Evolutionary conservation across 2,329 filamentous ascomycete genomes (phyloP).

Genomic region (Fusarium drepaniforme): DNA sequence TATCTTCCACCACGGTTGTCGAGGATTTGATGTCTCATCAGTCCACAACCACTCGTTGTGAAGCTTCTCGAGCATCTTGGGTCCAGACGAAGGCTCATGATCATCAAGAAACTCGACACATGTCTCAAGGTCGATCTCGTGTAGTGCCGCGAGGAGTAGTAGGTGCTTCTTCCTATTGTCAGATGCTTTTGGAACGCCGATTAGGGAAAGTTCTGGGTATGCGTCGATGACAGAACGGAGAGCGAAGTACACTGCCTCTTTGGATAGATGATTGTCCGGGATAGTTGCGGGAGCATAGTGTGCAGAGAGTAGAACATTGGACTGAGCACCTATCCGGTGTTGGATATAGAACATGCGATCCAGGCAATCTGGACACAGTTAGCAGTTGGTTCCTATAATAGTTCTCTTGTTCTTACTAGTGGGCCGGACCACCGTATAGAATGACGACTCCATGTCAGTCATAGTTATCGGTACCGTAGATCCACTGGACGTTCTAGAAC

Average conservation of each 20-base stretch:
- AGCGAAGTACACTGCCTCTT: conserved; percentile 10
- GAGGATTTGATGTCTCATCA: conserved; percentile 9
- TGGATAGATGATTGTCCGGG: background rate
- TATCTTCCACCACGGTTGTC: conserved; percentile 30
- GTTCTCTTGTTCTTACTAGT: conserved; percentile 6
- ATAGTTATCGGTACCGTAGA: background rate
- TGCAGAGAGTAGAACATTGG: conserved; percentile 35
- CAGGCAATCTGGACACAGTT: conserved; percentile 10
- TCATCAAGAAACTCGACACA: conserved; percentile 24
- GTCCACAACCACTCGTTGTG: conserved; percentile 34
- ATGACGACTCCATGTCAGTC: background rate
- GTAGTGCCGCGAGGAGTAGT: conserved; percentile 15
- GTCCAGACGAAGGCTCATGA: background rate
- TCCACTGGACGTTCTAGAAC: fast-evolving
- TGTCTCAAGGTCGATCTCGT: conserved; percentile 28
- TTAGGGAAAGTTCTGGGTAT: conserved; percentile 21
- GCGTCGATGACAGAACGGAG: conserved; percentile 7
- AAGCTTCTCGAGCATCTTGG: conserved; percentile 16
- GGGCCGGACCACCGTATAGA: conserved; percentile 16
- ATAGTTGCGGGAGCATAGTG: conserved; percentile 12
- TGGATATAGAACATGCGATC: conserved; percentile 36
- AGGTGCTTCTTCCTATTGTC: background rate
- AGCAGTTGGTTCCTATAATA: background rate
- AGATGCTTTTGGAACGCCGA: background rate
- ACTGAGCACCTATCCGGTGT: conserved; percentile 29